Base-by-base conservation (phyloP, 306 rosid genomes). In the Vicia villosa region DNA sequence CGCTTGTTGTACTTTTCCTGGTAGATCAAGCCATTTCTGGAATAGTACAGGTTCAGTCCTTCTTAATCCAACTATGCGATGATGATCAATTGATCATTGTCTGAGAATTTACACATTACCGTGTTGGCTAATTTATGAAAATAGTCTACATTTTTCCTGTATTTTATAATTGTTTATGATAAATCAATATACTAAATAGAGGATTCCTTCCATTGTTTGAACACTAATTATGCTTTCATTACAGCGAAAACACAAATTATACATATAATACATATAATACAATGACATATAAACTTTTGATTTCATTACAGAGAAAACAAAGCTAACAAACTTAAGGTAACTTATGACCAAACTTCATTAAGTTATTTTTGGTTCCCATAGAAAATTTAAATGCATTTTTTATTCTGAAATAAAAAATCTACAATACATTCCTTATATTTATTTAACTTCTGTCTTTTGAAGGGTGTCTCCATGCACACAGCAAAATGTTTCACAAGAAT, bases 161-260 rank as follows among this genome's bases (percentile, higher is more conserved):
- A 73, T 81, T 74, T 74, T 54, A 76, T 78, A 55, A 75, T 73
- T 57, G 59, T 81, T 28, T 59, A 59, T 72, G 66, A 65, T 75
- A 54, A 70, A 65, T 11, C 38, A 34, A 34, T 5, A 30, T 30
- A 30, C 36, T 34, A 68, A 58, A 61, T 62, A 74, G 62, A 62
- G 68, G 45, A 17, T 74, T 59, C 62, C 61, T 74, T 66, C 72
- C 22, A 15, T 14, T 67, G 43, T 16, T 38, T 28, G 56, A 30
- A 56, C 43, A 30, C 36, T 30, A 30, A 5, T 4, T 30, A 5
- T 59, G 45, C 0, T 15, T 32, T 30, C 5, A 8, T 30, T 15
- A 8, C 12, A 58, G 5, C 30, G 4, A 56, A 55, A 30, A 30
- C 13, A 15, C 38, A 34, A 4, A 32, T 32, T 32, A 32, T 32